Evolutionary conservation across 306 rosid species (phyloP), one percentile per base, ranked within the genome.

Genomic region (Dalbergia cochinchinensis): DNA sequence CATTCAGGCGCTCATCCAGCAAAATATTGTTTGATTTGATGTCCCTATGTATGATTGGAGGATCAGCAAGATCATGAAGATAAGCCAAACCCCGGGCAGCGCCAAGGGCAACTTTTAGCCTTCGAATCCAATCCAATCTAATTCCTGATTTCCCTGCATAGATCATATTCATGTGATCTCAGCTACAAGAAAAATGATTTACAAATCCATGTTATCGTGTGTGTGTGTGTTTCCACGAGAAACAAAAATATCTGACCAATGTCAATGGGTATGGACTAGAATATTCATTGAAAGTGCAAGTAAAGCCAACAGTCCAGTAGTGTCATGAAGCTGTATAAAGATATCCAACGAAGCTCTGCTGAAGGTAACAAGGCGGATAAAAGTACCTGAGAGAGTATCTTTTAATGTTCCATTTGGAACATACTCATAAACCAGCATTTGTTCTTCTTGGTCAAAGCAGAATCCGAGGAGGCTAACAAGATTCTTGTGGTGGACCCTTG

Each of bases 31-130:
- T 80, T 50, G 97, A 90, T 79, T 92, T 92, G 48, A 90, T 73
- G 81, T 92, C 94, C 60, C 97, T 81, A 26, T 92, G 97, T 79
- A 88, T 92, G 71, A 90, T 90, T 8, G 94, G 88, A 75, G 97
- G 97, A 31, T 87, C 72, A 5, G 90, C 91, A 65, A 45, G 88
- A 42, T 89, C 92, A 73, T 91, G 97, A 45, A 91, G 91, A 78
- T 92, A 90, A 18, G 90, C 60, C 74, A 92, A 60, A 39, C 97
- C 94, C 65, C 82, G 85, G 1, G 94, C 91, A 60, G 85, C 64
- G 50, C 90, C 91, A 53, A 85, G 83, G 11, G 92, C 84, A 22
- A 89, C 44, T 77, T 64, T 74, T 14, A 89, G 87, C 83, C 93
- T 87, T 80, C 86, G 83, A 44, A 71, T 79, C 96, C 96, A 91